Evolutionary conservation across 1,284 basidiomycete genomes (phyloP).

Genomic region (Phlebopus sp.): DNA sequence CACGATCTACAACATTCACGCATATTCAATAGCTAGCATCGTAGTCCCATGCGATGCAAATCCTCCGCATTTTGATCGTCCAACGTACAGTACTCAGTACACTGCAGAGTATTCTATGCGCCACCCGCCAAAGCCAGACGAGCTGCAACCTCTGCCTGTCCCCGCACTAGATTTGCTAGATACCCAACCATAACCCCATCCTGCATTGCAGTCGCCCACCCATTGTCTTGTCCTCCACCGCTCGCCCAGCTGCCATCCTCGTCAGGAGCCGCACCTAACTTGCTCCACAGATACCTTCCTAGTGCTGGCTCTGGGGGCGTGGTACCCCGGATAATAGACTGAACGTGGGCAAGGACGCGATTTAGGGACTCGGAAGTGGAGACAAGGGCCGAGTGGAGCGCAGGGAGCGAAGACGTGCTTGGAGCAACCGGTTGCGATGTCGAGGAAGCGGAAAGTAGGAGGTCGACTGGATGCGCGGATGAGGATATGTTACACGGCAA

Average conservation of each 20-base stretch:
- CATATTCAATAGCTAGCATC: conserved; percentile 89
- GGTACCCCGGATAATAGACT: conserved; percentile 77
- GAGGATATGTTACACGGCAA: background rate
- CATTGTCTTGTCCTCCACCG: conserved; percentile 29
- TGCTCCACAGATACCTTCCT: conserved; percentile 91
- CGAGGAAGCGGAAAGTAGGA: conserved; percentile 53
- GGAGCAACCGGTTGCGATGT: conserved; percentile 14
- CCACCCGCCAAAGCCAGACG: conserved; percentile 75
- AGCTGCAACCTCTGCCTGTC: conserved; percentile 92
- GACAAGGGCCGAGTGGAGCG: conserved; percentile 30
- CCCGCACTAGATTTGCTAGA: conserved; percentile 89
- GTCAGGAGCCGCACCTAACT: conserved; percentile 66
- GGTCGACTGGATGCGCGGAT: conserved; percentile 57
- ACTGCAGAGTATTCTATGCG: conserved; percentile 20
- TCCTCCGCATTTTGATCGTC: background rate
- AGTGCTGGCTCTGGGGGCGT: conserved; percentile 83
- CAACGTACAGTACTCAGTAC: background rate
- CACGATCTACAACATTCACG: conserved; percentile 95
- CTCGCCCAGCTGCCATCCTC: conserved; percentile 76
- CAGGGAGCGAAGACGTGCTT: conserved; percentile 18
- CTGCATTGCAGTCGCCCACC: conserved; percentile 76
- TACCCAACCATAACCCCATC: conserved; percentile 95
- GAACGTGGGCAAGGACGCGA: conserved; percentile 85
- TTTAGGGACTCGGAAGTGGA: conserved; percentile 67
- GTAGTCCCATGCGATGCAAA: background rate